Conservation (phyloP, 441 rosid species). For the Brassica hybrid region DNA sequence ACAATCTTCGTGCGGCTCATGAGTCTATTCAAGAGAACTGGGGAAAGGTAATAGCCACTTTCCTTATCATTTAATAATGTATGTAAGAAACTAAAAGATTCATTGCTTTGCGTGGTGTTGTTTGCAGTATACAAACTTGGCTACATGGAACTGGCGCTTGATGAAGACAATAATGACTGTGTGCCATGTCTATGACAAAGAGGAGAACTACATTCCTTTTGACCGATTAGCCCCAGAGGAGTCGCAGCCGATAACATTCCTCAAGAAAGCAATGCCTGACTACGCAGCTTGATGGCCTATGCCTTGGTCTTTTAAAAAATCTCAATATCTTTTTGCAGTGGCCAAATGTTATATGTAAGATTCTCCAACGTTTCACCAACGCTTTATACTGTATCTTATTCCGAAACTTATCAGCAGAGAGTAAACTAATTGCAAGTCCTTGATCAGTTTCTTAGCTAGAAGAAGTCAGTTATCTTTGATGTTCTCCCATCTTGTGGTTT, state of each 20-base stretch:
- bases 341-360: too few species aligned
- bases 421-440: not conserved
- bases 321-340: too few species aligned
- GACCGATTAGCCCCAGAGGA: conserved; percentile 73
- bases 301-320: too few species aligned
- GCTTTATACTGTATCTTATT: not conserved
- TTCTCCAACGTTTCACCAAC: too few species aligned
- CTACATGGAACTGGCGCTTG: conserved; percentile 89
- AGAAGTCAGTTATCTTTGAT: not conserved
- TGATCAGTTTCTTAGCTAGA: not conserved
- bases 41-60: conserved; percentile 57
- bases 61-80: not conserved
- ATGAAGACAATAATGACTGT: conserved; percentile 52
- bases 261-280: too few species aligned
- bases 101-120: conserved; percentile 17
- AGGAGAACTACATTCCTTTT: conserved; percentile 69
- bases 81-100: not conserved
- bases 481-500: not conserved
- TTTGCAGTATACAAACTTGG: conserved; percentile 81
- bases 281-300: too few species aligned
- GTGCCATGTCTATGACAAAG: conserved; percentile 73
- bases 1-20: conserved; percentile 82
- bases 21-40: conserved; percentile 79
- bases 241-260: conserved; percentile 59
- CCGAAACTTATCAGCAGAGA: not conserved